Evolutionary conservation across 352 stramenopile genomes (phyloP), one percentile per base, ranked within the genome.

Genomic region (Phytopythium aichiense): DNA sequence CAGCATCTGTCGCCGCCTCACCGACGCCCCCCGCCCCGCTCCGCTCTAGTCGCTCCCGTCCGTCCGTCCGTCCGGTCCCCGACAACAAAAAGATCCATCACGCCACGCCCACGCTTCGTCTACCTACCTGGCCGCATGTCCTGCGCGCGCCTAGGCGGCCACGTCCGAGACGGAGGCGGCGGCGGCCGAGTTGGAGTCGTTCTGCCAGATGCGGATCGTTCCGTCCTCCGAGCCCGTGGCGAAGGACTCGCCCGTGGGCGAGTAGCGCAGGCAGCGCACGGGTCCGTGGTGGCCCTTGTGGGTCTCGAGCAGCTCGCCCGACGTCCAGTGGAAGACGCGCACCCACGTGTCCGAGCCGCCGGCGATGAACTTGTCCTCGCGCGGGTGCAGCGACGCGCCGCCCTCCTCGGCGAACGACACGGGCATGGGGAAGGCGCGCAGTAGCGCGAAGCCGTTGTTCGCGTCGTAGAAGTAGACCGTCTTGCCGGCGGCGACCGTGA

Each of bases 251-350:
- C 96, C 97, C 61, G 74, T 84, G 7, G 97, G 96, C 25, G 87
- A 74, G 84, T 98, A 99, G 45, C 97, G 88, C 65, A 99, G 70
- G 91, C 97, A 99, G 60, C 96, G 83, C 68, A 99, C 92, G 13
- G 97, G 97, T 7, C 97, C 97, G 69, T 99, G 96, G 81, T 99
- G 97, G 62, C 97, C 96, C 79, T 99, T 99, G 77, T 98, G 91
- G 67, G 87, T 98, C 77, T 98, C 91, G 18, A 99, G 72, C 66
- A 98, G 65, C 60, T 96, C 75, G 9, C 96, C 96, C 2, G 81
- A 95, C 15, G 84, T 63, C 65, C 85, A 97, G 70, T 99, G 92
- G 72, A 99, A 99, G 35, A 98, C 95, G 38, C 96, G 88, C 33
- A 99, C 95, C 95, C 94, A 98, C 61, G 98, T 94, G 76, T 99